Evolutionary conservation across 164 flowering plant species (phyloP), one percentile per base, ranked within the genome.

Genomic region (Piper longum): DNA sequence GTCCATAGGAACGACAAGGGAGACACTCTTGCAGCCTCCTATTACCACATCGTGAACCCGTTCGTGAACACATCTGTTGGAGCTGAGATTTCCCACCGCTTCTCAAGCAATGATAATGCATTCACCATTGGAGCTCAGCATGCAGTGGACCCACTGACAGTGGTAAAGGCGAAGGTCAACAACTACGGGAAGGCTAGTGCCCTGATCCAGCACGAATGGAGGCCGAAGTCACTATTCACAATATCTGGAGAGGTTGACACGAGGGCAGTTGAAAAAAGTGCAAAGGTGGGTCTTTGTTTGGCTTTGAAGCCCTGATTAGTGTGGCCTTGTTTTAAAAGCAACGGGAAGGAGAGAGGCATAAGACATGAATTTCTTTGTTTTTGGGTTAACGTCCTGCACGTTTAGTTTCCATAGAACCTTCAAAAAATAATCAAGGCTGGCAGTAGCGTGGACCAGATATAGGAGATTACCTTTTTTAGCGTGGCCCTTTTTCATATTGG

Each of bases 161-260:
- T 64, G 2, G 79, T 89, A 72, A 89, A 89, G 77, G 86, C 84
- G 51, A 75, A 85, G 18, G 75, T 87, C 65, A 83, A 85, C 83
- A 89, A 76, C 79, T 76, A 69, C 66, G 95, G 96, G 9, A 82
- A 72, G 72, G 89, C 79, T 5, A 87, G 80, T 63, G 89, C 88
- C 43, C 89, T 89, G 42, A 73, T 89, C 71, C 96, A 89, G 78
- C 93, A 89, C 16, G 87, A 82, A 74, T 89, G 96, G 96, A 79
- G 86, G 41, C 87, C 91, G 12, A 87, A 80, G 63, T 87, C 93
- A 9, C 78, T 83, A 7, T 65, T 89, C 75, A 87, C 91, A 63
- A 74, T 89, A 41, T 85, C 91, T 0, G 93, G 86, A 59, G 93
- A 89, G 67, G 91, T 87, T n/a, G 96, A 89, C 72, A 78, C 93